Percentiles rank a stretch among this genome's conserved stretches.
These are phyloP conservation scores for Pichia nakasei DNA, from an alignment of 805 yeast genomes.

Conservation along the genomic window DNA sequence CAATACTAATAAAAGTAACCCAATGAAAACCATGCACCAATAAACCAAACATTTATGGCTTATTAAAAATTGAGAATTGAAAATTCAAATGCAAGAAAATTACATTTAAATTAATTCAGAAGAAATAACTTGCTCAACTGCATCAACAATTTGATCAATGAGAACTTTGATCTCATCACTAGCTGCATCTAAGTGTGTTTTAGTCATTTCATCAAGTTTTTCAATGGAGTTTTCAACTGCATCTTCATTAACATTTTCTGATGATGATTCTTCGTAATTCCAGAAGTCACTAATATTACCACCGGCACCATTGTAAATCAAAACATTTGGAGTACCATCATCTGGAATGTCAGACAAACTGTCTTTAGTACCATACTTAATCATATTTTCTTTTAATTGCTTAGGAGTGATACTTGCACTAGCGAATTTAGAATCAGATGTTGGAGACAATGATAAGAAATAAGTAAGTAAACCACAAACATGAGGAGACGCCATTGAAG, in stretches of 20 bases:
- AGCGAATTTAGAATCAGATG: constrained; percentile 53
- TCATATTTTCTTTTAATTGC: constrained; percentile 67
- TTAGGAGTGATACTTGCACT: constrained; percentile 56
- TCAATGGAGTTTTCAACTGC: constrained; percentile 17
- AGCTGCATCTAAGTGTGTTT: constrained; percentile 13
- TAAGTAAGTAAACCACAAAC: constrained; percentile 88
- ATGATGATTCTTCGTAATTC: constrained; percentile 21
- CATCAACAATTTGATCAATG: constrained; percentile 16
- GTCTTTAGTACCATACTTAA: constrained; percentile 57
- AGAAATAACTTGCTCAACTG: constrained; percentile 8
- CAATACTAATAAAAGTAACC: not conserved
- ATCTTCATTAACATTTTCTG: constrained; percentile 7
- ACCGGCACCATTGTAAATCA: constrained; percentile 80
- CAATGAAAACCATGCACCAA: not conserved
- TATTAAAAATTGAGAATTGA: too few relatives aligned
- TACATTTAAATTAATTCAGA: not conserved
- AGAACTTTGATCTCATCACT: constrained; percentile 17
- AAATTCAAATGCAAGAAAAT: not conserved
- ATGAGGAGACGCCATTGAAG: constrained; percentile 98
- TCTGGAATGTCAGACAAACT: constrained; percentile 54
- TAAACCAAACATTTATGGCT: not conserved
- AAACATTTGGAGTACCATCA: constrained; percentile 61
- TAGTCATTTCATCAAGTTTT: constrained; percentile 15
- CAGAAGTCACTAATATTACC: constrained; percentile 60
- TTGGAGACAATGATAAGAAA: constrained; percentile 81